Percentiles rank a stretch among this genome's conserved stretches.
phyloP scores from a whole-genome alignment of 176 grass and related monocot species.

The Paspalum vaginatum region DNA sequence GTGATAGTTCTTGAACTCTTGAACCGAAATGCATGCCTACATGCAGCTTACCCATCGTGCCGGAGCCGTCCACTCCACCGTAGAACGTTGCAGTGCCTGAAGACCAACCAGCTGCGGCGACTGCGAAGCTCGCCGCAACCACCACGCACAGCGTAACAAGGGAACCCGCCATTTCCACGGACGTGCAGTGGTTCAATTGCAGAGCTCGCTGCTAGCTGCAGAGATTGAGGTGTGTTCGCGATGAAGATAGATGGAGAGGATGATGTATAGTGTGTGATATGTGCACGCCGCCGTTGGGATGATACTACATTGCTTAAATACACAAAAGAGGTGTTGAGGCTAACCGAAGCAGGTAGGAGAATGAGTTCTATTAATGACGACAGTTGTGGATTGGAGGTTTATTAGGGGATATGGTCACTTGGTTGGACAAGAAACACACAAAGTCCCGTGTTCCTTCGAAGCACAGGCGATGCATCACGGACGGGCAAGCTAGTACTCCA shows the following conservation, averaged over 20 bases:
- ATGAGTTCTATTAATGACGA: not conserved
- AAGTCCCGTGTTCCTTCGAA: not conserved
- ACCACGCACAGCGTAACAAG: not conserved
- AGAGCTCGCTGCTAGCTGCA: not conserved
- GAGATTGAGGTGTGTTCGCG: not conserved
- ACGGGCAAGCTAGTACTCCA: not conserved
- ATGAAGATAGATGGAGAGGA: not conserved
- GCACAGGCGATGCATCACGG: not conserved
- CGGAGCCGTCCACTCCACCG: constrained; percentile 53
- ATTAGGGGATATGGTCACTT: not conserved
- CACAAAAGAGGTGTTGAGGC: not conserved
- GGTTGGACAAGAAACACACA: not conserved
- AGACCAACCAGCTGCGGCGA: not conserved
- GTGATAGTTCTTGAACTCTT: not conserved
- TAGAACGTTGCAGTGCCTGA: constrained; percentile 57
- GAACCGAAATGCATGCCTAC: not conserved
- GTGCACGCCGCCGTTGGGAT: not conserved
- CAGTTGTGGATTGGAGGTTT: not conserved
- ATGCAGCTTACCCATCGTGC: constrained; percentile 51
- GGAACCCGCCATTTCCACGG: not conserved
- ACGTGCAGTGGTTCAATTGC: not conserved
- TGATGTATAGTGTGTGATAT: not conserved
- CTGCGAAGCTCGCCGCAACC: constrained; percentile 15
- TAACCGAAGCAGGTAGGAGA: not conserved
- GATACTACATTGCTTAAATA: not conserved